A percentile compares a stretch with the other conserved stretches of the same genome.
phyloP scores from a whole-genome alignment of 1,284 basidiomycete genomes.

The Puccinia horiana region DNA sequence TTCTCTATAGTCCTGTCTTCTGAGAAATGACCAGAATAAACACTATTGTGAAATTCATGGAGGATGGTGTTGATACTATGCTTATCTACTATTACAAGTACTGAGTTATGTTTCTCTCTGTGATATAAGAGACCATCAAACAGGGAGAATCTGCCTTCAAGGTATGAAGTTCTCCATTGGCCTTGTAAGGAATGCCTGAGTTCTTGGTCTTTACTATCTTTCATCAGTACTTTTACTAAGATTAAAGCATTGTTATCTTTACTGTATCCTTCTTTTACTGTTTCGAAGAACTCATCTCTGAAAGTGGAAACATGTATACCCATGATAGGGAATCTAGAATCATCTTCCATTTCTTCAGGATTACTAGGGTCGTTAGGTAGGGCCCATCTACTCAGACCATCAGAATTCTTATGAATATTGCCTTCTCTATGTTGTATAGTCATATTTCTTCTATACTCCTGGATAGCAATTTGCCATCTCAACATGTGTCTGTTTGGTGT shows the following conservation, averaged over 20 bases:
- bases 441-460: no score
- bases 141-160: no score
- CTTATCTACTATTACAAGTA: not conserved
- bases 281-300: not conserved
- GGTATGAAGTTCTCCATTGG: not conserved
- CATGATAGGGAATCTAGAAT: not conserved
- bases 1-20: conserved; percentile 1
- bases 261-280: not conserved
- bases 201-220: not conserved
- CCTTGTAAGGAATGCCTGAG: not conserved
- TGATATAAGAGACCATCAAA: no score
- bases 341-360: not conserved
- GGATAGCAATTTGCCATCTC: no score
- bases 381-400: no score
- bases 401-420: no score
- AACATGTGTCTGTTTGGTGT: conserved; percentile 9
- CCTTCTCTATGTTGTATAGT: no score
- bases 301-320: not conserved
- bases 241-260: not conserved
- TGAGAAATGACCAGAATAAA: conserved; percentile 3
- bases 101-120: no score
- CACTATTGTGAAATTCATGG: not conserved
- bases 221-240: not conserved
- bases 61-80: not conserved
- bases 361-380: not conserved